Evolutionary conservation across 1,284 basidiomycete genomes (phyloP), one percentile per base, ranked within the genome.

Genomic region (Tetrapyrgos nigripes): DNA sequence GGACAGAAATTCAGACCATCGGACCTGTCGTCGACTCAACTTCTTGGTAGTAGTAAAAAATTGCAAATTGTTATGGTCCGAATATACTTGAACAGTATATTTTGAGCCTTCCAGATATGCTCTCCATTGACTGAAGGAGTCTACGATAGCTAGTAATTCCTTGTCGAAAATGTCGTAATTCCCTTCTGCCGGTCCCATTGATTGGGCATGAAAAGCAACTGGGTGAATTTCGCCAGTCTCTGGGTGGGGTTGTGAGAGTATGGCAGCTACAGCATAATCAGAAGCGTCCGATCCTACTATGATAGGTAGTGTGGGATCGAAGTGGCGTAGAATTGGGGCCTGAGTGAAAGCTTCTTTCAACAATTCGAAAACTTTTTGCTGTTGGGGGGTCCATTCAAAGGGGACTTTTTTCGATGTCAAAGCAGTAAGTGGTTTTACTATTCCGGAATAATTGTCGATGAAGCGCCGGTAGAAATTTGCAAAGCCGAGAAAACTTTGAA

Each of bases 381-480:
- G 80, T 61, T 83, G 81, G 21, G 73, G 66, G 0, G 71, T 60
- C 29, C 52, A 53, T 2, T 77, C 75, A 3, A 70, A 60, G 60
- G 63, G 78, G 0, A 80, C 67, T 0, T 65, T 53, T n/a, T n/a
- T n/a, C n/a, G n/a, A n/a, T n/a, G n/a, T n/a, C n/a, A n/a, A n/a
- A n/a, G n/a, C n/a, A n/a, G n/a, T n/a, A n/a, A n/a, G n/a, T n/a
- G n/a, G n/a, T n/a, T n/a, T n/a, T n/a, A n/a, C n/a, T n/a, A 53
- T 49, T 44, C 43, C 28, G 14, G 59, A 60, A 47, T 73, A 82
- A 33, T 68, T 56, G 17, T 67, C 37, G 29, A 83, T 76, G 60
- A 82, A 83, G 17, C 72, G 65, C 1, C 75, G 62, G 57, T 66
- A 74, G 54, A 73, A 76, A 54, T 75, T 75, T 10, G 56, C 51